These are phyloP conservation scores for Globisporangium abappressorium DNA, from an alignment of 352 stramenopile species.

Conservation along the genomic window DNA sequence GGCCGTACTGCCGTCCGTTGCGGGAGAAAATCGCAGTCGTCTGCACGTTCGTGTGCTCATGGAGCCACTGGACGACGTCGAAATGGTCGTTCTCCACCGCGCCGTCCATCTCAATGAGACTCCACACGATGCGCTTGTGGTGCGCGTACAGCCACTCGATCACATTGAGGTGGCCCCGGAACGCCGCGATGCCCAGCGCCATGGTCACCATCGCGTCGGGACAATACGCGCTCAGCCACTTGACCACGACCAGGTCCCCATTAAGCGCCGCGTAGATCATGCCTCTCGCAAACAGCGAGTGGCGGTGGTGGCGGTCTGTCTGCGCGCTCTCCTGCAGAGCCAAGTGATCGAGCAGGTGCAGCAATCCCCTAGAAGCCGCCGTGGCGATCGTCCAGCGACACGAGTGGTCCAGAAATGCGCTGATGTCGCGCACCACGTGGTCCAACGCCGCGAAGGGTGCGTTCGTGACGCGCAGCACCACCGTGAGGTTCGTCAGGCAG, in stretches of 20 bases:
- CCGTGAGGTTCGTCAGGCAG: not conserved
- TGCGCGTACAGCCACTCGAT: slow-evolving; percentile 10
- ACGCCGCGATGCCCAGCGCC: slow-evolving; percentile 8
- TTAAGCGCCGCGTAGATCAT: slow-evolving; percentile 1
- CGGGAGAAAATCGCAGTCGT: slow-evolving; percentile 8
- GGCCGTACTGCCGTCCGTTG: slow-evolving; percentile 8
- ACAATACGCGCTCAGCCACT: slow-evolving; percentile 6
- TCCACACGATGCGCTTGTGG: slow-evolving; percentile 10
- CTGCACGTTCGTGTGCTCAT: slow-evolving; percentile 11
- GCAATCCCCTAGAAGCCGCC: not conserved
- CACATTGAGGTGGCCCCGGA: slow-evolving; percentile 10
- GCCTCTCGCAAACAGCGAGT: not conserved
- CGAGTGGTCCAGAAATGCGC: slow-evolving; percentile 5
- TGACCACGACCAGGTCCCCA: not conserved
- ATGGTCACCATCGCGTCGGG: slow-evolving; percentile 5
- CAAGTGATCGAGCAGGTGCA: slow-evolving; percentile 9
- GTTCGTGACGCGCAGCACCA: slow-evolving; percentile 1
- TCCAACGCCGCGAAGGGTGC: not conserved
- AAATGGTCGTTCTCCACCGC: slow-evolving; percentile 11
- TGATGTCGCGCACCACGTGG: slow-evolving; percentile 11
- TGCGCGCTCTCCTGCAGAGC: not conserved
- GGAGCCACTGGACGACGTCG: slow-evolving; percentile 16
- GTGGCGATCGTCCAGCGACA: not conserved
- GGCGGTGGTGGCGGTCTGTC: slow-evolving; percentile 4
- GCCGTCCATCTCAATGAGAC: slow-evolving; percentile 11